Evolutionary conservation across 768 basidiomycete species (phyloP), one percentile per base, ranked within the genome.

Genomic region (Imleria badia): DNA sequence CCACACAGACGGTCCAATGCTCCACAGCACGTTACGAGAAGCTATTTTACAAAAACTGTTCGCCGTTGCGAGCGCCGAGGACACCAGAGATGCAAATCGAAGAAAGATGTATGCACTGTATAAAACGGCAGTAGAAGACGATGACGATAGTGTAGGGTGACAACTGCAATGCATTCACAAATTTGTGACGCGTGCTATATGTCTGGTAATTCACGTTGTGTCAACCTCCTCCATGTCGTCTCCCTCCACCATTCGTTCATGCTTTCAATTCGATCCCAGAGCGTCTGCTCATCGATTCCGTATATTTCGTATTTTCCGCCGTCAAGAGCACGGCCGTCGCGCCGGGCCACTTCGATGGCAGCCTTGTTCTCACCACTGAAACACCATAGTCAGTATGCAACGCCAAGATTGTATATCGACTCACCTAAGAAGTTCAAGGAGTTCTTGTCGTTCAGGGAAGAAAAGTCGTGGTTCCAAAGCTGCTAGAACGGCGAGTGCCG

Each of bases 181-280:
- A 23, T 33, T 15, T 41, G 39, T 52, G 34, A 34, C 19, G 33
- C 8, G 35, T 55, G 49, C 38, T 66, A 69, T 61, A 81, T 48
- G 72, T 94, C 93, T n/a, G 92, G 92, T 51, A 94, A 71, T 70
- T 95, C 92, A 66, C 93, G 78, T 59, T 86, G 84, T 63, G 91
- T 82, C 51, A 95, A 72, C 55, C 93, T 76, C 36, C 77, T 83
- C 91, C 92, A 96, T 46, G 92, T 95, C 57, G 84, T 89, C 64
- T 94, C 91, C 66, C 84, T 91, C 93, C 94, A 95, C 91, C 90
- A 92, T 38, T 92, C 91, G 19, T 88, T 84, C 86, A 93, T 89
- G 48, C 78, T 76, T 58, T 87, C 81, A 34, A 96, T 86, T 40
- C 86, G 79, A 38, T 88, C 88, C 87, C 94, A 95, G 14, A 96